Percentiles rank a stretch among this genome's conserved stretches.
Conservation (phyloP, 768 basidiomycete species). For the Heimioporus sp. region DNA sequence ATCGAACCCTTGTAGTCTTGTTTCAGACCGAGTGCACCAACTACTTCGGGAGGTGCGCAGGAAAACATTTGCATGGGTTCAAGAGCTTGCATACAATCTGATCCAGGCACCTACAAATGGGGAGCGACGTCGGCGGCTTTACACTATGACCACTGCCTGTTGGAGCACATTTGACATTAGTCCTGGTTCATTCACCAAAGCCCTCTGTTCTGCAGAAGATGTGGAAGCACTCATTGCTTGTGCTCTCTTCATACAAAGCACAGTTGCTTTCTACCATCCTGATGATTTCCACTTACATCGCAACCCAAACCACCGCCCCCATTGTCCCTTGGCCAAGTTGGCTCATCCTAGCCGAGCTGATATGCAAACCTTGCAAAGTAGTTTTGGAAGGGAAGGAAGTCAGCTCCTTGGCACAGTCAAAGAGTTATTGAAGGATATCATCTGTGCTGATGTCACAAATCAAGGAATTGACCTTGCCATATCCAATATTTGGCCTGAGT, state of each 20-base stretch:
- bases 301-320: no score
- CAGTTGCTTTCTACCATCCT: not conserved
- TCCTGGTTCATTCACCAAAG: not conserved
- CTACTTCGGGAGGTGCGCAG: no score
- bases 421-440: not conserved
- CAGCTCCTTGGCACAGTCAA: conserved; percentile 22
- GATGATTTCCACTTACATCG: no score
- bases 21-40: not conserved
- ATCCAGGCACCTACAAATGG: not conserved
- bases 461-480: conserved; percentile 15
- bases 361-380: no score
- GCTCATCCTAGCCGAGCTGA: not conserved
- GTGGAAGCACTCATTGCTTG: conserved; percentile 9
- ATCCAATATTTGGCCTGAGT: not conserved
- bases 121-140: conserved; percentile 14
- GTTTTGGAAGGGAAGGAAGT: no score
- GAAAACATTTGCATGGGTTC: no score
- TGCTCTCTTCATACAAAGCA: conserved; percentile 17
- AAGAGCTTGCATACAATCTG: conserved; percentile 22
- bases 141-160: conserved; percentile 36
- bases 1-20: conserved; percentile 5
- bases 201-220: not conserved
- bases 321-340: no score
- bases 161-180: conserved; percentile 24
- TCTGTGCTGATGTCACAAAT: not conserved